Percentiles rank a stretch among this genome's conserved stretches.
Evolutionary conservation across 2,329 filamentous ascomycete species (phyloP).

Genomic region (Pleomassaria siparia): DNA sequence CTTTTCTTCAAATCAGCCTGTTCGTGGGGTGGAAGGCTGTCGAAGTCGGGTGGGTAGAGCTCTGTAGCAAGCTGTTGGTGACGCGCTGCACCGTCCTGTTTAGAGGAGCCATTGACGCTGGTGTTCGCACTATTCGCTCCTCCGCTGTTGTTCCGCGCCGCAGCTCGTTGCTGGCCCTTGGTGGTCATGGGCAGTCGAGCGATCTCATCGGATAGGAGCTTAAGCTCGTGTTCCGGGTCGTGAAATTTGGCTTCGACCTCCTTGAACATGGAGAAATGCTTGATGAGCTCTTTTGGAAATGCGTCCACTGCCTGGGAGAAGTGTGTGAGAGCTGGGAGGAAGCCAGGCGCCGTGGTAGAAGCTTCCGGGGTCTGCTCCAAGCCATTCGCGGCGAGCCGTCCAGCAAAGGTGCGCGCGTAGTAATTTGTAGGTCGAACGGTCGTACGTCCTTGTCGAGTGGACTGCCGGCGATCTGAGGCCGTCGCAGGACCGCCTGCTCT

Average conservation of each 20-base stretch:
- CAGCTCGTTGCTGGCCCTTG: constrained; percentile 27
- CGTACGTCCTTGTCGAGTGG: constrained; percentile 50
- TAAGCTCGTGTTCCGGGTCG: constrained; percentile 79
- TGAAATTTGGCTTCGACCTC: constrained; percentile 98
- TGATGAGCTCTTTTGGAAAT: constrained; percentile 89
- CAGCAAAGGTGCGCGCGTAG: constrained; percentile 52
- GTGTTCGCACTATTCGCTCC: constrained; percentile 44
- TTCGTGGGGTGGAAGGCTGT: constrained; percentile 33
- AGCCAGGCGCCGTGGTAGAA: constrained; percentile 47
- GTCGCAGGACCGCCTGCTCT: constrained; percentile 24
- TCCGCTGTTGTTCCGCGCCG: constrained; percentile 31
- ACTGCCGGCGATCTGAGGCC: constrained; percentile 37
- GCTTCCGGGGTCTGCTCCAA: constrained; percentile 43
- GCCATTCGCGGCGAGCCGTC: constrained; percentile 36
- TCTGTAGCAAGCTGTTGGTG: constrained; percentile 23
- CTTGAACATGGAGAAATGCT: constrained; percentile 93
- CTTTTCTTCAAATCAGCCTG: constrained; percentile 65
- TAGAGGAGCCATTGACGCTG: constrained; percentile 40
- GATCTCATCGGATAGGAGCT: constrained; percentile 70
- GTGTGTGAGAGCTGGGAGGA: constrained; percentile 68
- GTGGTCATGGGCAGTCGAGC: constrained; percentile 49
- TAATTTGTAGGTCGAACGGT: constrained; percentile 53
- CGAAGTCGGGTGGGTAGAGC: constrained; percentile 27
- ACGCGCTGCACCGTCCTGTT: constrained; percentile 19
- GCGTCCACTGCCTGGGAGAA: constrained; percentile 93